Conservation (phyloP, 164 flowering plant species). For the Aristolochia fimbriata region DNA sequence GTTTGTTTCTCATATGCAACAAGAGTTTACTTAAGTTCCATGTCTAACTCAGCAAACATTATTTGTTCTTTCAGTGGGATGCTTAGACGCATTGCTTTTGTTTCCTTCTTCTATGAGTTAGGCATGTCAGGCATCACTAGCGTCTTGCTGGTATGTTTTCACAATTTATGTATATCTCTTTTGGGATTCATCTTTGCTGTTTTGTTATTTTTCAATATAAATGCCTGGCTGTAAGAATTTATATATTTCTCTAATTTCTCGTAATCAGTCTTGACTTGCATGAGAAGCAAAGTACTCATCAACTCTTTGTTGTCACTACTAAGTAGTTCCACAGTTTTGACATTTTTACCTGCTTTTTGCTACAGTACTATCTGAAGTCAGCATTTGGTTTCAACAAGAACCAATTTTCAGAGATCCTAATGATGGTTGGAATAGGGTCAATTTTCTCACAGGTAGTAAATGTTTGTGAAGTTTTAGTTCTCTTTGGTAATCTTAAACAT, state of each 20-base stretch:
- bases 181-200: not conserved
- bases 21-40: not conserved
- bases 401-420: constrained; percentile 69
- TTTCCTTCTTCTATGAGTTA: constrained; percentile 77
- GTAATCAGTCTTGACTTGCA: too few species aligned
- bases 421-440: constrained; percentile 80
- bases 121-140: constrained; percentile 87
- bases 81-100: constrained; percentile 47
- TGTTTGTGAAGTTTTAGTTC: not conserved
- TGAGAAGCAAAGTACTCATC: too few species aligned
- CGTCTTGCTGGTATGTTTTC: constrained; percentile 49
- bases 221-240: too few species aligned
- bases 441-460: constrained; percentile 72
- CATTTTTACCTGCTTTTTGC: not conserved
- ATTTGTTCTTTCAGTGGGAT: constrained; percentile 41
- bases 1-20: not conserved
- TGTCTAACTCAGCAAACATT: constrained; percentile 6
- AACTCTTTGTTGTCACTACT: too few species aligned
- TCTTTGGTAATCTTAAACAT: not conserved
- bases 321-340: not conserved
- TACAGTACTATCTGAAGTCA: constrained; percentile 87
- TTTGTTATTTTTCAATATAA: too few species aligned
- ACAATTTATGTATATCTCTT: too few species aligned
- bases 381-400: constrained; percentile 75
- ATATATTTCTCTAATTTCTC: too few species aligned